Conservation (phyloP, 2,329 filamentous ascomycete species). For the Pseudogymnoascus sp. region DNA sequence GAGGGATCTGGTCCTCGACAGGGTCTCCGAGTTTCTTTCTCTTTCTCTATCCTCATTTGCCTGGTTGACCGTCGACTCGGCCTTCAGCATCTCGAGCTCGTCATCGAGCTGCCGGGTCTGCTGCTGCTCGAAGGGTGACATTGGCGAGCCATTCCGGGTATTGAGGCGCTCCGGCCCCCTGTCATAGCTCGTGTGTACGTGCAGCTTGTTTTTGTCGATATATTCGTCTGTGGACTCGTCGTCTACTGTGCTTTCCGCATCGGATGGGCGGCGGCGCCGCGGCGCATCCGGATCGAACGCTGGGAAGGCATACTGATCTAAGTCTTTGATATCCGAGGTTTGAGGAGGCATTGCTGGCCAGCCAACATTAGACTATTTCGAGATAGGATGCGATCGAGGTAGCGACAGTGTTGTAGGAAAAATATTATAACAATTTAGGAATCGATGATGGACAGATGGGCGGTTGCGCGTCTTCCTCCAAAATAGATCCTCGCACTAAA, state of each 20-base stretch:
- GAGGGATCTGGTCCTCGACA: conserved; percentile 32
- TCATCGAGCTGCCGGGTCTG: conserved; percentile 54
- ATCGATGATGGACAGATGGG: neutral
- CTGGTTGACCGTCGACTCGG: conserved; percentile 46
- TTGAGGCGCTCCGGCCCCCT: conserved; percentile 22
- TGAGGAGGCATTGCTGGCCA: conserved; percentile 1
- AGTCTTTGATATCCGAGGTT: neutral
- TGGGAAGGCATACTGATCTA: conserved; percentile 25
- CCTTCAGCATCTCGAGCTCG: conserved; percentile 55
- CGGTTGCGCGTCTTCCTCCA: neutral
- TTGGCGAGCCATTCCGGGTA: conserved; percentile 19
- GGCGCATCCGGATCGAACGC: conserved; percentile 18
- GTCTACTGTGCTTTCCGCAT: conserved; percentile 26
- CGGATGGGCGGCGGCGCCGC: conserved; percentile 21
- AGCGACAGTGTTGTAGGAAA: neutral
- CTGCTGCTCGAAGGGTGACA: conserved; percentile 46
- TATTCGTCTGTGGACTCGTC: conserved; percentile 18
- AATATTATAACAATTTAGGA: neutral
- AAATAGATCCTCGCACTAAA: conserved; percentile 1
- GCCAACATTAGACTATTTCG: conserved; percentile 1
- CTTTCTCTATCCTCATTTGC: conserved; percentile 12
- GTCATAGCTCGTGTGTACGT: conserved; percentile 37
- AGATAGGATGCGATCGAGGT: neutral
- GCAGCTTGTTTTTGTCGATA: conserved; percentile 35
- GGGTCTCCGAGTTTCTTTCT: conserved; percentile 11